Conservation (phyloP, 2,329 filamentous ascomycete genomes). For the Biscogniauxia sp. region DNA sequence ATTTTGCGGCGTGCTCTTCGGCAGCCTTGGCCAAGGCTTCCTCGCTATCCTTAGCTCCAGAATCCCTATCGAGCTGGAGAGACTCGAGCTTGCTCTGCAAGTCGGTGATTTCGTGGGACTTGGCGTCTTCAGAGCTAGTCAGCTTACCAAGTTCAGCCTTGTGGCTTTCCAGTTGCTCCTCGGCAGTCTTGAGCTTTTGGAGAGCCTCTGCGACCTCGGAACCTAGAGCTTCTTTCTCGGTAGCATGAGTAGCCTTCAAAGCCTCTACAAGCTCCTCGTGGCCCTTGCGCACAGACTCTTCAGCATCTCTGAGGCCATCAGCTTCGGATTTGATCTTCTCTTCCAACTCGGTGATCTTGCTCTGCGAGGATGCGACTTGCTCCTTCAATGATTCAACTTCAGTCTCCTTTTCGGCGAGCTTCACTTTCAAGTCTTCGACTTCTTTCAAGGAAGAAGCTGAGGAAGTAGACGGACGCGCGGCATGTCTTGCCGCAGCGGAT, state of each 20-base stretch:
- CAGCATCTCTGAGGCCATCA: conserved; percentile 35
- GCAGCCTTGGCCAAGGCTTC: conserved; percentile 37
- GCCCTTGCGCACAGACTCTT: conserved; percentile 41
- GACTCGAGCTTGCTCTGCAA: conserved; percentile 52
- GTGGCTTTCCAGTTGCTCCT: conserved; percentile 50
- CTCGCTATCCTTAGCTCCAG: conserved; percentile 38
- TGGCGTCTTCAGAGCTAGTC: conserved; percentile 47
- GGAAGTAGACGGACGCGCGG: conserved; percentile 40
- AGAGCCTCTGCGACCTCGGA: conserved; percentile 46
- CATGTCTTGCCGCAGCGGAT: conserved; percentile 39
- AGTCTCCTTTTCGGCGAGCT: conserved; percentile 56
- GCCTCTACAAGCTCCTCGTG: conserved; percentile 47
- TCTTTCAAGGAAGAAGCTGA: conserved; percentile 48
- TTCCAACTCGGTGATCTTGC: conserved; percentile 53
- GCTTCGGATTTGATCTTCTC: conserved; percentile 47
- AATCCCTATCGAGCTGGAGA: conserved; percentile 41
- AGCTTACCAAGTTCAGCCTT: conserved; percentile 49
- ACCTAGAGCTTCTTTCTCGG: conserved; percentile 47
- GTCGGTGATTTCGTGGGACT: conserved; percentile 45
- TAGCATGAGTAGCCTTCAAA: conserved; percentile 49
- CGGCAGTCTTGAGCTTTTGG: conserved; percentile 50
- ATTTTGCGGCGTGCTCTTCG: conserved; percentile 48
- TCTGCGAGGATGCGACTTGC: conserved; percentile 54
- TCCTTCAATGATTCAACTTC: conserved; percentile 57
- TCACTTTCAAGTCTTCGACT: conserved; percentile 58